Percentiles rank a stretch among this genome's conserved stretches.
Conservation (phyloP, 1,284 basidiomycete species). For the Sporisorium scitamineum region DNA sequence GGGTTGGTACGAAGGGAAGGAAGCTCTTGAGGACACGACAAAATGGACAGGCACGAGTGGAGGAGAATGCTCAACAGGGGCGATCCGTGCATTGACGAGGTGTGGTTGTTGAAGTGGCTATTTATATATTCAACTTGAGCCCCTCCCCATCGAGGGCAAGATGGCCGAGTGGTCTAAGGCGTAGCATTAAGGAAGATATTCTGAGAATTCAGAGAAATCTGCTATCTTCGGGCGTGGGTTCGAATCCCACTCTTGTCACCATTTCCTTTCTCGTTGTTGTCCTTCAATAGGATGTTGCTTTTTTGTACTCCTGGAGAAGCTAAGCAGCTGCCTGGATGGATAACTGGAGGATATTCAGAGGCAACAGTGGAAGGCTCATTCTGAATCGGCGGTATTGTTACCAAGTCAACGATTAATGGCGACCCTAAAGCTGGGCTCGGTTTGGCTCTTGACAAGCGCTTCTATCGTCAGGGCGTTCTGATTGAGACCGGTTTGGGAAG, state of each 20-base stretch:
- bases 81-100: constrained; percentile 48
- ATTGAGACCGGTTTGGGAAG: too few relatives aligned
- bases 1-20: too few relatives aligned
- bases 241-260: constrained; percentile 69
- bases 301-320: background rate
- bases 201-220: constrained; percentile 20
- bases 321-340: too few relatives aligned
- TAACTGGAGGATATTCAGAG: too few relatives aligned
- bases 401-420: too few relatives aligned
- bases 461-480: too few relatives aligned
- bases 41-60: constrained; percentile 5
- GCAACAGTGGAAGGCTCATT: too few relatives aligned
- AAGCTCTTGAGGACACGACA: too few relatives aligned
- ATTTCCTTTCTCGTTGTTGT: constrained; percentile 26
- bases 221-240: constrained; percentile 68
- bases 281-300: background rate
- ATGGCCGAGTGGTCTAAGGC: constrained; percentile 60
- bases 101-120: constrained; percentile 1
- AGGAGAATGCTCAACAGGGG: constrained; percentile 7
- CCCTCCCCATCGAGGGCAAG: constrained; percentile 22
- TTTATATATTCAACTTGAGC: background rate
- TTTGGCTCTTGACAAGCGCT: too few relatives aligned
- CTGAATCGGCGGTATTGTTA: too few relatives aligned
- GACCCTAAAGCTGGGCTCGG: too few relatives aligned
- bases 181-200: constrained; percentile 57